A percentile compares a stretch with the other conserved stretches of the same genome.
phyloP scores from a whole-genome alignment of 2,329 filamentous ascomycete genomes.

The Gremmenia infestans region DNA sequence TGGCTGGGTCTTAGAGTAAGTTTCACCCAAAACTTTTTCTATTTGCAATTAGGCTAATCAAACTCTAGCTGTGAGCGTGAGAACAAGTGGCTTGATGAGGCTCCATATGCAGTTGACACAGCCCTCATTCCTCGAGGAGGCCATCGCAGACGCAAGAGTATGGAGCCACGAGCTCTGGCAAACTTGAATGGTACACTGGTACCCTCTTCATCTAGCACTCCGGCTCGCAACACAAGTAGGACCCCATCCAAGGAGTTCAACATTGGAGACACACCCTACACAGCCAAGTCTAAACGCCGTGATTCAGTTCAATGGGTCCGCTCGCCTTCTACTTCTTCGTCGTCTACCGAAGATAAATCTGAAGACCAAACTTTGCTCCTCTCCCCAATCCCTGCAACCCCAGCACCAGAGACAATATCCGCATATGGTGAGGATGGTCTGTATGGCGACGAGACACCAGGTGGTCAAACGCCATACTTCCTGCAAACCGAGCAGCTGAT shows the following conservation, averaged over 20 bases:
- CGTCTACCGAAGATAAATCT: slow-evolving; percentile 14
- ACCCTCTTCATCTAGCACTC: slow-evolving; percentile 32
- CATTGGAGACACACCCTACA: slow-evolving; percentile 27
- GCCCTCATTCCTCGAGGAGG: slow-evolving; percentile 64
- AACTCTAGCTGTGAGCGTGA: slow-evolving; percentile 63
- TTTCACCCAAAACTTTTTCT: slow-evolving; percentile 22
- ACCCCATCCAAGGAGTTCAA: slow-evolving; percentile 30
- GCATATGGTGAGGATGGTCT: slow-evolving; percentile 28
- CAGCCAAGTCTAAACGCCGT: slow-evolving; percentile 26
- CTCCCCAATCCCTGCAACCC: slow-evolving; percentile 29
- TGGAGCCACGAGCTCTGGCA: slow-evolving; percentile 68
- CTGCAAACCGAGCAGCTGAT: slow-evolving; percentile 28
- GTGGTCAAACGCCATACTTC: slow-evolving; percentile 29
- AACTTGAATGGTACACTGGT: slow-evolving; percentile 64
- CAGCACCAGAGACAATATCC: slow-evolving; percentile 27
- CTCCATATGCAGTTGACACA: slow-evolving; percentile 63
- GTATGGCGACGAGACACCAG: slow-evolving; percentile 28
- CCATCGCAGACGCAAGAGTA: slow-evolving; percentile 69
- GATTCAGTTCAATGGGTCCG: slow-evolving; percentile 31
- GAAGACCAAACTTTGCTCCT: slow-evolving; percentile 24
- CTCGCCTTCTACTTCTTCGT: slow-evolving; percentile 20
- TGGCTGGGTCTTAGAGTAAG: slow-evolving; percentile 83
- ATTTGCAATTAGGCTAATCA: slow-evolving; percentile 28
- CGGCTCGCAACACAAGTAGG: slow-evolving; percentile 20
- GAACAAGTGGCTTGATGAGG: slow-evolving; percentile 72